Percentiles rank a stretch among this genome's conserved stretches.
Conservation (phyloP, 1,139 yeast genomes). For the Taiozyma onychis region DNA sequence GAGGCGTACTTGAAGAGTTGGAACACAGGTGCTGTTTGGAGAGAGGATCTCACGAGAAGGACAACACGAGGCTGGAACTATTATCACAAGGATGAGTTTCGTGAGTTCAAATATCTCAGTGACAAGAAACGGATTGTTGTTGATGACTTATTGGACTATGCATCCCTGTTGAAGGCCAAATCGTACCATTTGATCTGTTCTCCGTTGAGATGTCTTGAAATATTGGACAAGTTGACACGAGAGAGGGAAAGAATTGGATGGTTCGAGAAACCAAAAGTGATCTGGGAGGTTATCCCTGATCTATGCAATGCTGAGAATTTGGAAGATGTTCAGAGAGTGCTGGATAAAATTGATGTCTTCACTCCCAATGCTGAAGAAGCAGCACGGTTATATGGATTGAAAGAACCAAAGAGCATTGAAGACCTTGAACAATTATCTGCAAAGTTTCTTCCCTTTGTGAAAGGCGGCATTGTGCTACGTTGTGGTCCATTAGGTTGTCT, state of each 20-base stretch:
- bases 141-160: constrained; percentile 44
- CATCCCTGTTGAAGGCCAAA: constrained; percentile 33
- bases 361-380: constrained; percentile 88
- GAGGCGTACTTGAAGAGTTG: constrained; percentile 46
- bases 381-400: constrained; percentile 45
- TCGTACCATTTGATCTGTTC: constrained; percentile 76
- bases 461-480: constrained; percentile 52
- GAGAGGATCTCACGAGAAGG: constrained; percentile 44
- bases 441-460: constrained; percentile 37
- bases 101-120: constrained; percentile 56
- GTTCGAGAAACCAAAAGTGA: constrained; percentile 33
- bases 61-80: constrained; percentile 81
- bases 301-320: constrained; percentile 52
- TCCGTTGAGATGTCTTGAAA: constrained; percentile 49
- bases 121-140: constrained; percentile 62
- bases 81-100: constrained; percentile 16
- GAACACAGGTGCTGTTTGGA: constrained; percentile 53
- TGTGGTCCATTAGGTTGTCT: constrained; percentile 70
- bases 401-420: constrained; percentile 35
- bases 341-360: constrained; percentile 50
- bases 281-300: constrained; percentile 89
- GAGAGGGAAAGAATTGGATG: constrained; percentile 5
- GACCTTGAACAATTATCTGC: constrained; percentile 40
- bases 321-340: constrained; percentile 33
- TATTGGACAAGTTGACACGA: constrained; percentile 33